Evolutionary conservation across 257 asterid species (phyloP), one percentile per base, ranked within the genome.

Genomic region (Capsicum pubescens): DNA sequence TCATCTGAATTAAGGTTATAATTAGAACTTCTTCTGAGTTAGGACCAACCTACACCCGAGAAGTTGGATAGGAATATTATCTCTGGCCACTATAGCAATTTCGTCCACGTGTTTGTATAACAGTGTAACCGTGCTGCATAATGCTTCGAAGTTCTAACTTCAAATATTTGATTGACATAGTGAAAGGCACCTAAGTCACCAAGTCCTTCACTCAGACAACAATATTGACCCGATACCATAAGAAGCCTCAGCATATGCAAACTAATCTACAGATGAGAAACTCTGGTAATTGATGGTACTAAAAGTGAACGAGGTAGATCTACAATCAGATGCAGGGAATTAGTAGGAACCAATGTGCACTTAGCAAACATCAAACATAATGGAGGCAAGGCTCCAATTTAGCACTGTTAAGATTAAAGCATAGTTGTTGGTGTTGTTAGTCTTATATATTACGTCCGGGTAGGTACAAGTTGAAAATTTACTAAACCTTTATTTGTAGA

Each of bases 141-240:
- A 72, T 74, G 61, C 59, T 74, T 74, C 81, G 7, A 50, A 26
- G n/a, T 50, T 0, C 32, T 26, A 26, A 26, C 32, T 26, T 39
- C 44, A 19, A 71, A 74, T 50, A 52, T 13, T 74, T 74, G 42
- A 74, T 12, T 52, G 21, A 26, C 46, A 52, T 50, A 52, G 3
- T 3, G 9, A 74, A 74, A 50, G 9, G 13, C 80, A 74, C 50
- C 80, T 12, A 72, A 74, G 12, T 74, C 81, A 74, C 46, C 81
- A 74, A 74, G 2, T 50, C 61, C 61, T 50, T 52, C 46, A 74
- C 52, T 3, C 61, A 8, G 46, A 4, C 21, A 10, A 74, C 44
- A 50, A 50, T 50, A 12, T 0, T 50, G 44, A 71, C 79, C 0
- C 1, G 39, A 71, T 71, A n/a, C 46, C 79, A 71, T 21, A 15